These are phyloP conservation scores for Backusella tarrabulga DNA, from an alignment of 192 early-diverging fungal genomes.

Conservation along the genomic window DNA sequence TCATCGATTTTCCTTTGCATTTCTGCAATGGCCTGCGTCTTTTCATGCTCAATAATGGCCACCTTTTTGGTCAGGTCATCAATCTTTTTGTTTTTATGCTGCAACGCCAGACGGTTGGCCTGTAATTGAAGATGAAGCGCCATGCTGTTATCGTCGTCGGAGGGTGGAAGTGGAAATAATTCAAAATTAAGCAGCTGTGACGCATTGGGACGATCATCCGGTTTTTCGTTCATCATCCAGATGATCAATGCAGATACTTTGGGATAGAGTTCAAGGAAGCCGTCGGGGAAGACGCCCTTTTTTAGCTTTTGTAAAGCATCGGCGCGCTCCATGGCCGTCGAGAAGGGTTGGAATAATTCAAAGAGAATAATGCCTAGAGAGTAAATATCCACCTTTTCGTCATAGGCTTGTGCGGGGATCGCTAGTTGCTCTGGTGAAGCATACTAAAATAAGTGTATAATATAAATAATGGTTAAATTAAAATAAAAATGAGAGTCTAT, in stretches of 20 bases:
- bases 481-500: not conserved
- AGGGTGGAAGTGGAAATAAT: constrained; percentile 48
- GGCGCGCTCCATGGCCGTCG: constrained; percentile 90
- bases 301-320: constrained; percentile 64
- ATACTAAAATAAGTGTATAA: constrained; percentile 43
- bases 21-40: not conserved
- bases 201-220: constrained; percentile 66
- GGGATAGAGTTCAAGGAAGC: constrained; percentile 65
- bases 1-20: constrained; percentile 29
- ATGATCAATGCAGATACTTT: constrained; percentile 83
- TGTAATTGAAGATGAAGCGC: constrained; percentile 19
- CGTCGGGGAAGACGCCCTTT: constrained; percentile 63
- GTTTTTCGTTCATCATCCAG: constrained; percentile 79
- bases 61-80: constrained; percentile 47
- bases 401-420: constrained; percentile 50
- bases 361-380: constrained; percentile 96
- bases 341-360: constrained; percentile 88
- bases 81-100: constrained; percentile 31
- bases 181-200: constrained; percentile 71
- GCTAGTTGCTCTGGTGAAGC: constrained; percentile 85
- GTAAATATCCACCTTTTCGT: constrained; percentile 90
- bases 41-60: constrained; percentile 9
- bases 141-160: not conserved
- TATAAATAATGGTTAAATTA: not conserved
- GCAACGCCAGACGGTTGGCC: constrained; percentile 21